phyloP scores from a whole-genome alignment of 768 basidiomycete species.

The Dacryopinax spathularia region DNA sequence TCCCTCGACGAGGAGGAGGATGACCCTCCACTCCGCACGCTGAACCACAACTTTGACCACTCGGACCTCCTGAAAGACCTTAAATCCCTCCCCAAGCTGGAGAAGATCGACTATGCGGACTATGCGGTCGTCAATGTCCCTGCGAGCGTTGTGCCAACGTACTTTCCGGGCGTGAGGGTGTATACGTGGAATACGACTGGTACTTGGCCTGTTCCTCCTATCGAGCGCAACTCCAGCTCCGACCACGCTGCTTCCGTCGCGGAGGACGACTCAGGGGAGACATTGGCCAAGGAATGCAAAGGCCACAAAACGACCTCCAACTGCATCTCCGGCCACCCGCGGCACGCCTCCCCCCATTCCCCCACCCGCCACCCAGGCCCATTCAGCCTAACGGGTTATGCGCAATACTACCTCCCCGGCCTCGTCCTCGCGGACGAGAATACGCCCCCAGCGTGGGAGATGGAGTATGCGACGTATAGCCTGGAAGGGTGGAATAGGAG shows the following conservation, averaged over 20 bases:
- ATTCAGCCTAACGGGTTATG: constrained; percentile 5
- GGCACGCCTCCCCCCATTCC: not conserved
- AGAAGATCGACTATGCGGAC: constrained; percentile 41
- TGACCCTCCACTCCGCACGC: no score
- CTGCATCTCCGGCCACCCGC: not conserved
- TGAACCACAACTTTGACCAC: constrained; percentile 31
- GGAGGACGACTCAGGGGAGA: not conserved
- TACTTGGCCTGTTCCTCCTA: constrained; percentile 1
- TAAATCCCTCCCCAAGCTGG: constrained; percentile 40
- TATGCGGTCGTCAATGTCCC: constrained; percentile 67
- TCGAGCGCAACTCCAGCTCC: not conserved
- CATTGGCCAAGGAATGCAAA: not conserved
- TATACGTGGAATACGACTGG: constrained; percentile 67
- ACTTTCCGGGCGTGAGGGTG: constrained; percentile 63
- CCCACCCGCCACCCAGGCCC: not conserved
- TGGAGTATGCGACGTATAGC: constrained; percentile 66
- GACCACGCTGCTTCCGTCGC: not conserved
- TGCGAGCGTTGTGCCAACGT: constrained; percentile 79
- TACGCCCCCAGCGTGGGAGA: constrained; percentile 44
- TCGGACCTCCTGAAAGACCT: constrained; percentile 53
- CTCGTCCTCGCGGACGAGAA: constrained; percentile 36
- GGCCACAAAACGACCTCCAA: not conserved
- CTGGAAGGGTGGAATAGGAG: constrained; percentile 30
- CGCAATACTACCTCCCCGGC: constrained; percentile 53
- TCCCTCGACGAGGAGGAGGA: no score